Conservation (phyloP, 106 monocot species). For the Phalaenopsis aphrodite region DNA sequence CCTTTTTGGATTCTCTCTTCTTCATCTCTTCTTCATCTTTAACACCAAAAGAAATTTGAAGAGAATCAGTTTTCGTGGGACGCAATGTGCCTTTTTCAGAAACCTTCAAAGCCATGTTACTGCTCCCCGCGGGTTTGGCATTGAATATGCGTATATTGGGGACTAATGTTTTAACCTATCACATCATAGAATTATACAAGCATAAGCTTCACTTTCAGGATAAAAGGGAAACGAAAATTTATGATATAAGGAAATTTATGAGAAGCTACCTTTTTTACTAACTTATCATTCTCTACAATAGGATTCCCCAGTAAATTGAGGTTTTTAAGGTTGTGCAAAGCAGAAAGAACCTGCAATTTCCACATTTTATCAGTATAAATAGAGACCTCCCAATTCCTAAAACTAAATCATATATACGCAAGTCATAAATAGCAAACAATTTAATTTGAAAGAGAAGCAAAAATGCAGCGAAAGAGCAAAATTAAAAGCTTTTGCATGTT, state of each 20-base stretch:
- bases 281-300: constrained; percentile 48
- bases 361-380: neutral
- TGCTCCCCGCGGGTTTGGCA: constrained; percentile 47
- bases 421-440: neutral
- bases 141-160: constrained; percentile 71
- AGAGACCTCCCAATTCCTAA: neutral
- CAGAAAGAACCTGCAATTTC: constrained; percentile 53
- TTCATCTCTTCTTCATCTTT: constrained; percentile 19
- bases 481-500: neutral
- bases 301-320: constrained; percentile 88
- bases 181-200: neutral
- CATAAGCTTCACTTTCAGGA: neutral
- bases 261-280: constrained; percentile 50
- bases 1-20: constrained; percentile 23
- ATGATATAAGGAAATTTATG: neutral
- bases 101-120: constrained; percentile 8
- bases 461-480: neutral
- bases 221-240: neutral
- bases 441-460: neutral
- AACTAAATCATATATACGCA: neutral
- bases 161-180: constrained; percentile 56
- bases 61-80: constrained; percentile 7
- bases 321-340: constrained; percentile 57
- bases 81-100: constrained; percentile 6
- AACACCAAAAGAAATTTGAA: constrained; percentile 7